Percentiles rank a stretch among this genome's conserved stretches.
phyloP scores from a whole-genome alignment of 176 grass and related monocot species.

The Bonia amplexicaulis region DNA sequence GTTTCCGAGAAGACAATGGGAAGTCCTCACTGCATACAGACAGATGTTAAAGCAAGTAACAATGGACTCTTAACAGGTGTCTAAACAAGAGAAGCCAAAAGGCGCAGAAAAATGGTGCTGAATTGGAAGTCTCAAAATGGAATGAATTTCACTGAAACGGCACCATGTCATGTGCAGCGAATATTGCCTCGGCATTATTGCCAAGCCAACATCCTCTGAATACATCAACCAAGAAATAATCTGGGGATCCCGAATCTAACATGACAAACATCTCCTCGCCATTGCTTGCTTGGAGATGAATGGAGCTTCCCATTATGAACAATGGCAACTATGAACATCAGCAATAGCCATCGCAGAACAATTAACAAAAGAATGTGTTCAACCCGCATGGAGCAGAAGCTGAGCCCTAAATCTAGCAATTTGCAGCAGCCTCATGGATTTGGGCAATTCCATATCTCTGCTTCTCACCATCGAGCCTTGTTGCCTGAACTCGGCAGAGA shows the following conservation, averaged over 20 bases:
- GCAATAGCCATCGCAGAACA: conserved; percentile 23
- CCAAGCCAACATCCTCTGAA: conserved; percentile 39
- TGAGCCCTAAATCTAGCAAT: conserved; percentile 7
- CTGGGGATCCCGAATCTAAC: conserved; percentile 22
- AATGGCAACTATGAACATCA: conserved; percentile 42
- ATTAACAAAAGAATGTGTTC: conserved; percentile 42
- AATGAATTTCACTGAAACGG: not conserved
- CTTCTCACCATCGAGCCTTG: conserved; percentile 1
- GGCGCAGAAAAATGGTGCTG: not conserved
- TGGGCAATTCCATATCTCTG: not conserved
- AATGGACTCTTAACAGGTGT: not conserved
- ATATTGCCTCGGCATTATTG: conserved; percentile 66
- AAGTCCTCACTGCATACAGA: not conserved
- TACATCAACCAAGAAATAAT: conserved; percentile 56
- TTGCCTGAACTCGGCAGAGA: conserved; percentile 1
- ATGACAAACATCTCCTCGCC: conserved; percentile 2
- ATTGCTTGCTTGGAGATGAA: conserved; percentile 40
- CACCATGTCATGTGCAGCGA: conserved; percentile 36
- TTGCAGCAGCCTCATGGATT: not conserved
- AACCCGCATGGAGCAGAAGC: not conserved
- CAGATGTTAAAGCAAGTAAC: not conserved
- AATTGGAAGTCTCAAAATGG: conserved; percentile 15
- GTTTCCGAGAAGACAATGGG: not conserved
- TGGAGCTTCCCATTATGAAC: conserved; percentile 17
- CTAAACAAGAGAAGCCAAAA: conserved; percentile 20